Conservation (phyloP, 176 grass and related monocot genomes). For the Musa schizocarpa region DNA sequence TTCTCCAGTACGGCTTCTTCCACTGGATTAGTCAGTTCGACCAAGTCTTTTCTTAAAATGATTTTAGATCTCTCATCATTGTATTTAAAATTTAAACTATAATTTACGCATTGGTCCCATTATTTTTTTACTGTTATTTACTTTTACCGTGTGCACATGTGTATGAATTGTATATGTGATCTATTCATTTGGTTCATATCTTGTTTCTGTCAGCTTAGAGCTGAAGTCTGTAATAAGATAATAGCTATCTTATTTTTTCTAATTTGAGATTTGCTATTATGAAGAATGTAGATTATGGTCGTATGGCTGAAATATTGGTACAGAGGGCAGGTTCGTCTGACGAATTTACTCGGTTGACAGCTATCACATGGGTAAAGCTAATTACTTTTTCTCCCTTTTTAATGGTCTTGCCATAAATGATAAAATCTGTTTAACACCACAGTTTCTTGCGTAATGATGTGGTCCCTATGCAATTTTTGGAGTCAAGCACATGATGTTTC, state of each 20-base stretch:
- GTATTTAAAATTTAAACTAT: background rate
- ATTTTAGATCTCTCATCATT: background rate
- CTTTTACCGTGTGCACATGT: background rate
- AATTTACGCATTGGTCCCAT: background rate
- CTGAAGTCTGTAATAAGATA: background rate
- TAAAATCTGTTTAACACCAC: background rate
- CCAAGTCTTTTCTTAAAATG: background rate
- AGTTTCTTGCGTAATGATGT: background rate
- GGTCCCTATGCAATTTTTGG: conserved; percentile 3
- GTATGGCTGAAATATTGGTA: conserved; percentile 99
- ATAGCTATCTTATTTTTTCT: background rate
- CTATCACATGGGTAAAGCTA: conserved; percentile 91
- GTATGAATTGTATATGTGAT: background rate
- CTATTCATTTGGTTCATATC: background rate
- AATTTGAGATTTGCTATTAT: conserved; percentile 24
- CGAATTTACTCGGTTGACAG: conserved; percentile 95
- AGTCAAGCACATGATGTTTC: too few relatives aligned
- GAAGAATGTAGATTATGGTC: conserved; percentile 99
- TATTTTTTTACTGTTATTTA: background rate
- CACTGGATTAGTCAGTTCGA: background rate
- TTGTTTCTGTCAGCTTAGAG: background rate
- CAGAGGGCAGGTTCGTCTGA: conserved; percentile 72
- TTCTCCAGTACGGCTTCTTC: conserved; percentile 75
- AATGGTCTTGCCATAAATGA: background rate
- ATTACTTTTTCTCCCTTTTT: background rate